Percentiles rank a stretch among this genome's conserved stretches.
These are phyloP conservation scores for Mycosphaerella arachidis DNA, from an alignment of 2,329 filamentous ascomycete genomes.

Conservation along the genomic window DNA sequence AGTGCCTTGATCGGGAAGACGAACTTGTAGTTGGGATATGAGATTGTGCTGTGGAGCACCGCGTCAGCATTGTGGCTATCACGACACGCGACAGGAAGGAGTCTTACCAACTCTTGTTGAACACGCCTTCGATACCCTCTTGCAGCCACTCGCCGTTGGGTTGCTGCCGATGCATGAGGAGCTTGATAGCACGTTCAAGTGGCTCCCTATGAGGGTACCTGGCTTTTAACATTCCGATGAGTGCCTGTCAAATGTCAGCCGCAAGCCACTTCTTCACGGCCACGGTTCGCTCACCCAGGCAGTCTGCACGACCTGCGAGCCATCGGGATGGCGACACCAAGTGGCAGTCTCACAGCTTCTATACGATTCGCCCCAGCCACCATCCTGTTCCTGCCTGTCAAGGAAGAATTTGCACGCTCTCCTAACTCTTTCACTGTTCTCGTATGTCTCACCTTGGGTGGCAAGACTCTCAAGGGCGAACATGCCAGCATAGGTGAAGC, in stretches of 20 bases:
- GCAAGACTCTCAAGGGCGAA: slow-evolving; percentile 86
- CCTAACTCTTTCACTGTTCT: slow-evolving; percentile 64
- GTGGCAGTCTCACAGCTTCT: slow-evolving; percentile 71
- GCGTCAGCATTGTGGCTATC: slow-evolving; percentile 13
- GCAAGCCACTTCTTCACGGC: slow-evolving; percentile 51
- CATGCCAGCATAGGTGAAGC: slow-evolving; percentile 96
- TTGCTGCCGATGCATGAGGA: slow-evolving; percentile 83
- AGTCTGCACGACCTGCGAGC: slow-evolving; percentile 89
- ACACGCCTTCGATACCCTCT: slow-evolving; percentile 94
- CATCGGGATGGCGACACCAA: slow-evolving; percentile 67
- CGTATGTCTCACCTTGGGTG: slow-evolving; percentile 75
- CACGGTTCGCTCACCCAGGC: slow-evolving; percentile 65
- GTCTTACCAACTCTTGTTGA: slow-evolving; percentile 87
- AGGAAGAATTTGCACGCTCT: slow-evolving; percentile 82
- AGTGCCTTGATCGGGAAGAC: slow-evolving; percentile 90
- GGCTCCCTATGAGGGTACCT: slow-evolving; percentile 70
- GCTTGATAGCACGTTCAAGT: slow-evolving; percentile 66
- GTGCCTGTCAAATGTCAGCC: slow-evolving; percentile 23
- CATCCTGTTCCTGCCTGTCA: slow-evolving; percentile 77
- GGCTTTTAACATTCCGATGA: slow-evolving; percentile 74
- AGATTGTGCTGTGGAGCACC: slow-evolving; percentile 70
- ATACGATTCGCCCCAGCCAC: slow-evolving; percentile 97
- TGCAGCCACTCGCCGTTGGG: slow-evolving; percentile 90
- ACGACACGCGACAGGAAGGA: slow-evolving; percentile 1
- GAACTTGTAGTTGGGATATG: slow-evolving; percentile 98